These are phyloP conservation scores for Sugiyamaella xylanicola DNA, from an alignment of 1,139 yeast species.

Conservation along the genomic window DNA sequence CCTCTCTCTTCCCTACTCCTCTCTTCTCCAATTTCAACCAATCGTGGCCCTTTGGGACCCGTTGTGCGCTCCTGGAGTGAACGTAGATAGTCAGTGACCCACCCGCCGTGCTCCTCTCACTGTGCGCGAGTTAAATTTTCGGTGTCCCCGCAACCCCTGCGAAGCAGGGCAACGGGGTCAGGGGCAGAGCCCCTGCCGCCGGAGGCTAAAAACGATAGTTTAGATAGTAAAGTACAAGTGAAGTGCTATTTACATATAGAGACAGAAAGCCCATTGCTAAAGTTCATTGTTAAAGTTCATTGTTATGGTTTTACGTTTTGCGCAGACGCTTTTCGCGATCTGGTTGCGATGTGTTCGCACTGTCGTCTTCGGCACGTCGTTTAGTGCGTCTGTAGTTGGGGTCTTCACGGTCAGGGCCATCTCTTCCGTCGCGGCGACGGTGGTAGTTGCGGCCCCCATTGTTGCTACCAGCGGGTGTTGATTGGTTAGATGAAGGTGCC, in stretches of 20 bases:
- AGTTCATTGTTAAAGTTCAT: background rate
- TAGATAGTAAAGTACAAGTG: background rate
- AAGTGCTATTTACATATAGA: background rate
- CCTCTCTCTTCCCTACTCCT: too few relatives aligned
- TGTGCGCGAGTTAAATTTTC: background rate
- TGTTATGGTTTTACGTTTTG: background rate
- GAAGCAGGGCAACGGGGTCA: background rate
- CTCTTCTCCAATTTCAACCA: too few relatives aligned
- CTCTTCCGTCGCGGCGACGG: background rate
- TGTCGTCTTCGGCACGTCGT: slow-evolving; percentile 18
- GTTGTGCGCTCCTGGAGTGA: too few relatives aligned
- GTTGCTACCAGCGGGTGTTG: background rate
- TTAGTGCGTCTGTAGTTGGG: slow-evolving; percentile 9
- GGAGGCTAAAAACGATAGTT: background rate
- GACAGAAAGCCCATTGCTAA: background rate
- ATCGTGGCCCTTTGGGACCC: too few relatives aligned
- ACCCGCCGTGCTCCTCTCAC: background rate
- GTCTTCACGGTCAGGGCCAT: background rate
- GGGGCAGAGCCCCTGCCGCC: background rate
- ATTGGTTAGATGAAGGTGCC: background rate
- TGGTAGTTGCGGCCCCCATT: background rate
- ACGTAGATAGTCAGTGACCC: too few relatives aligned
- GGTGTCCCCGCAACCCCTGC: too few relatives aligned
- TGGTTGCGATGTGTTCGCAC: background rate
- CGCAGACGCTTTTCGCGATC: slow-evolving; percentile 19